Conservation (phyloP, 179 eudicot species). For the Heliamphora pulchella region DNA sequence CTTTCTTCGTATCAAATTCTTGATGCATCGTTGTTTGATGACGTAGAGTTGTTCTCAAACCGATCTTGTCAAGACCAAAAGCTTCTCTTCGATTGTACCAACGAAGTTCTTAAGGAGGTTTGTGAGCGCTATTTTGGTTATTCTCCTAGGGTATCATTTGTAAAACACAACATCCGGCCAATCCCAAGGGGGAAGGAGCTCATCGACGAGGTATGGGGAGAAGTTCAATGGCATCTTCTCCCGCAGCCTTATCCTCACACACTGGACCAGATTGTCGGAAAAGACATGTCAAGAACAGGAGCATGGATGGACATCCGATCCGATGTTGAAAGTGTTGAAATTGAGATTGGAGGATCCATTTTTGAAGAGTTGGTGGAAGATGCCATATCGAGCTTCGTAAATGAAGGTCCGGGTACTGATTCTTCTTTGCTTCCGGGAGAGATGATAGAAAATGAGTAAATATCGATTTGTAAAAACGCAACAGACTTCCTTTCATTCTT, state of each 20-base stretch:
- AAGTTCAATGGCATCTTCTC: constrained; percentile 44
- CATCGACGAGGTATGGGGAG: constrained; percentile 54
- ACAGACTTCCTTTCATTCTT: not conserved
- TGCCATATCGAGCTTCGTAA: constrained; percentile 23
- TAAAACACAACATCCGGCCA: constrained; percentile 29
- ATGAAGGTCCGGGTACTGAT: not conserved
- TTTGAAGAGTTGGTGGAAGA: constrained; percentile 57
- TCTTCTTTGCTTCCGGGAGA: not conserved
- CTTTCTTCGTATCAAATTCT: constrained; percentile 44
- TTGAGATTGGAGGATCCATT: constrained; percentile 51
- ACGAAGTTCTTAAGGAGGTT: constrained; percentile 53
- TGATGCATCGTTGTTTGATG: constrained; percentile 54
- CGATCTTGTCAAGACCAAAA: constrained; percentile 53
- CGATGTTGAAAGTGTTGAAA: constrained; percentile 38
- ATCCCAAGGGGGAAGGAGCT: constrained; percentile 41
- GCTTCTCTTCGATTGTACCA: constrained; percentile 69
- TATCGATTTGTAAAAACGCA: not conserved
- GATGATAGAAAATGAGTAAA: not conserved
- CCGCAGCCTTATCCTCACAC: constrained; percentile 28
- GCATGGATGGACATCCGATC: constrained; percentile 52
- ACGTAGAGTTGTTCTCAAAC: constrained; percentile 47
- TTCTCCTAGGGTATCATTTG: constrained; percentile 31
- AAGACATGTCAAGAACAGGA: constrained; percentile 34
- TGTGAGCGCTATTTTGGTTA: constrained; percentile 41
- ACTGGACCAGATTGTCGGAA: constrained; percentile 52